Percentiles rank a stretch among this genome's conserved stretches.
These are phyloP conservation scores for Jatropha curcas DNA, from an alignment of 345 rosid species.

Conservation along the genomic window DNA sequence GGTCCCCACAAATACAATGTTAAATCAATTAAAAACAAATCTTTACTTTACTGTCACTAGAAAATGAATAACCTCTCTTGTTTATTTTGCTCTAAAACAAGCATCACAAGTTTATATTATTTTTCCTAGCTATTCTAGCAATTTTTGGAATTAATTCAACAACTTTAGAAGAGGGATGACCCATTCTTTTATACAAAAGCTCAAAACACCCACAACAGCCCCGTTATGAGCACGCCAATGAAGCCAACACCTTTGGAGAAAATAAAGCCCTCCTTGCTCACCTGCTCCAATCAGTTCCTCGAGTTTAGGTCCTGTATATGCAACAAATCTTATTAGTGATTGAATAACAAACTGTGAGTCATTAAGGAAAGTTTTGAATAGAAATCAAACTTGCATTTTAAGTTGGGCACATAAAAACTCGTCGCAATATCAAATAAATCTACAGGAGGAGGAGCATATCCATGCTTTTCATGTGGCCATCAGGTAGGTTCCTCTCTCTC, in stretches of 20 bases:
- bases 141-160: neutral
- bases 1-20: neutral
- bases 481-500: no score
- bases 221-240: neutral
- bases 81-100: neutral
- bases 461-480: neutral
- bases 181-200: neutral
- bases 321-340: neutral
- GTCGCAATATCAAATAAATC: no score
- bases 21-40: neutral
- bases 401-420: no score
- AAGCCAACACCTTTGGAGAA: neutral
- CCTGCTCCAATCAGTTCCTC: neutral
- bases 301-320: neutral
- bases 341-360: neutral
- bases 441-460: no score
- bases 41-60: neutral
- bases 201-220: neutral
- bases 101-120: neutral
- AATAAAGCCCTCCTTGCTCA: neutral
- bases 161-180: neutral
- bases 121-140: neutral
- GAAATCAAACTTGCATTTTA: no score
- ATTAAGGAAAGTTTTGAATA: no score
- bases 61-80: neutral